Evolutionary conservation across 2,329 filamentous ascomycete species (phyloP).

Genomic region (Botryotinia narcissicola): DNA sequence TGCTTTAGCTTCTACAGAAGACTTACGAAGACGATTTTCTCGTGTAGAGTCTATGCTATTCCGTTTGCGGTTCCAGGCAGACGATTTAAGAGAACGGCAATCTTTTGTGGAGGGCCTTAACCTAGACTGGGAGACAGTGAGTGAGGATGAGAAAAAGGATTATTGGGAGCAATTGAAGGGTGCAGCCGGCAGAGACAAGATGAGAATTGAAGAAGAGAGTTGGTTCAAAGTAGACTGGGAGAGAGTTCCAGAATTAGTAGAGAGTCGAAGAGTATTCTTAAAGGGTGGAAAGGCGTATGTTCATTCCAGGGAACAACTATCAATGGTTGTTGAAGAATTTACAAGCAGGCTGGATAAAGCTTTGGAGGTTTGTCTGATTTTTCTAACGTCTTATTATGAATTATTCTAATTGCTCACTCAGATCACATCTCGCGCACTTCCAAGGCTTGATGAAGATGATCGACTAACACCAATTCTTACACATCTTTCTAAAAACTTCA

Average conservation of each 20-base stretch:
- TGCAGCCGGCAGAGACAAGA: slow-evolving; percentile 38
- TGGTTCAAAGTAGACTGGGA: slow-evolving; percentile 99
- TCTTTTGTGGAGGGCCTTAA: slow-evolving; percentile 75
- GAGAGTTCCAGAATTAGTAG: slow-evolving; percentile 84
- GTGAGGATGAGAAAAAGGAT: slow-evolving; percentile 69
- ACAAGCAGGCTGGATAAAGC: slow-evolving; percentile 74
- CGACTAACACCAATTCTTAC: slow-evolving; percentile 72
- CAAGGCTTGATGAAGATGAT: slow-evolving; percentile 93
- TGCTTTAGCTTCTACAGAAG: slow-evolving; percentile 88
- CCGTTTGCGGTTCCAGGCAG: slow-evolving; percentile 73
- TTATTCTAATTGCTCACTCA: slow-evolving; percentile 39
- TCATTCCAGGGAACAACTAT: slow-evolving; percentile 79
- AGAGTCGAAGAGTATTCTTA: slow-evolving; percentile 72
- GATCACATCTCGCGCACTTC: slow-evolving; percentile 86
- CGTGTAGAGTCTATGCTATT: slow-evolving; percentile 90
- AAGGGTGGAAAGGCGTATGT: slow-evolving; percentile 86
- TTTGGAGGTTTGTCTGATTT: slow-evolving; percentile 69
- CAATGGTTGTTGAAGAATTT: slow-evolving; percentile 88
- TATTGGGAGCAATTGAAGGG: slow-evolving; percentile 38
- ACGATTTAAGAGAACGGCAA: slow-evolving; percentile 69
- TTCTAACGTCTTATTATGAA: neutral
- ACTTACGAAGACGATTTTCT: slow-evolving; percentile 80
- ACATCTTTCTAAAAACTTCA: slow-evolving; percentile 93
- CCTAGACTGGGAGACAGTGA: slow-evolving; percentile 80
- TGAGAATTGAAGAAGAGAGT: slow-evolving; percentile 68